Conservation (phyloP, 2,329 filamentous ascomycete genomes). For the Fusarium humuli region DNA sequence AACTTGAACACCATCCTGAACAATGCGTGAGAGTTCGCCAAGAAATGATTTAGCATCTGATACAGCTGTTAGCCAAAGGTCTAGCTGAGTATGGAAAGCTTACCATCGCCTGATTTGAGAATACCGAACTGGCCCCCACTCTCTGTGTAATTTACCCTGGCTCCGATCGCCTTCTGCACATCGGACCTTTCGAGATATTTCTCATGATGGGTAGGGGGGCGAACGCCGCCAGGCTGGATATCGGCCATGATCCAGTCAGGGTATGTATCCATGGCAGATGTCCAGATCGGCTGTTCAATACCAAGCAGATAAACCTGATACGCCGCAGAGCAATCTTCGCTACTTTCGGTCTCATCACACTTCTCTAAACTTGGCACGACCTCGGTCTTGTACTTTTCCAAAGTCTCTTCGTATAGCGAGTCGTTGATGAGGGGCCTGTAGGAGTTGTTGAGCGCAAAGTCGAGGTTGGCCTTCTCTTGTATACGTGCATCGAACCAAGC, state of each 20-base stretch:
- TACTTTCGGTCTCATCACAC: neutral
- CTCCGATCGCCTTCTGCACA: neutral
- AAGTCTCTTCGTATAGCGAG: rapidly evolving
- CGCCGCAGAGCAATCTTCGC: neutral
- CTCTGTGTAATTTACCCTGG: neutral
- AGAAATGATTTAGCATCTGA: neutral
- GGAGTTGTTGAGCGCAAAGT: neutral
- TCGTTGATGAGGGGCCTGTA: neutral
- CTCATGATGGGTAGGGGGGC: neutral
- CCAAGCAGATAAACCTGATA: rapidly evolving
- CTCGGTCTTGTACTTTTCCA: neutral
- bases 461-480: neutral
- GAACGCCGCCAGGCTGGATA: neutral
- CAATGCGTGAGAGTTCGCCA: neutral
- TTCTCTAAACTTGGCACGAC: neutral
- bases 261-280: neutral
- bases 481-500: neutral
- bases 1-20: neutral
- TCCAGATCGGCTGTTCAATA: neutral
- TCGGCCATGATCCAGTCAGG: neutral
- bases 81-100: too few species aligned
- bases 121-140: neutral
- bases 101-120: neutral
- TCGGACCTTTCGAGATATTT: neutral
- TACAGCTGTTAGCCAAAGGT: rapidly evolving